phyloP scores from a whole-genome alignment of 352 stramenopile species.

The Phytophthora aleatoria region DNA sequence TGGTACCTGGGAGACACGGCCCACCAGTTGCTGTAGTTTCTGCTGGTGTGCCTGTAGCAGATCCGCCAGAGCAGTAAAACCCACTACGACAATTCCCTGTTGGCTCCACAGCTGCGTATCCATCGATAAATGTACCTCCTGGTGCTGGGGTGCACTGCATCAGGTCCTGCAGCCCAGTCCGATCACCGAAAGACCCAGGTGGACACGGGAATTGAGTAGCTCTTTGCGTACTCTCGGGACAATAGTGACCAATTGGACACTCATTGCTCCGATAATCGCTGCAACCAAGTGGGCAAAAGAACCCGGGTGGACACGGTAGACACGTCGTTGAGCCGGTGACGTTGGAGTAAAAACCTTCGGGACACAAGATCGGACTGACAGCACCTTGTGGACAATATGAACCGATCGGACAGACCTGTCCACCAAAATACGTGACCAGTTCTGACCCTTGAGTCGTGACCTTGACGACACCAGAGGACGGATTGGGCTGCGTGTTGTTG shows the following conservation, averaged over 20 bases:
- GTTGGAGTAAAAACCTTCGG: slow-evolving; percentile 51
- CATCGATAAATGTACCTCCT: slow-evolving; percentile 68
- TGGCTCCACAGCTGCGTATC: slow-evolving; percentile 49
- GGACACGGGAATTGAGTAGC: slow-evolving; percentile 72
- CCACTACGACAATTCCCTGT: slow-evolving; percentile 72
- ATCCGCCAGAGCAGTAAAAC: slow-evolving; percentile 83
- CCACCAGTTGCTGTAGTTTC: slow-evolving; percentile 48
- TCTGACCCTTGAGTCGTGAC: slow-evolving; percentile 11
- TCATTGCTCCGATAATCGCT: slow-evolving; percentile 44
- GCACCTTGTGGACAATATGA: slow-evolving; percentile 58
- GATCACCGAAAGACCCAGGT: slow-evolving; percentile 77
- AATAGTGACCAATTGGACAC: slow-evolving; percentile 88
- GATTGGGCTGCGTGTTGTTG: slow-evolving; percentile 48
- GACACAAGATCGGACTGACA: slow-evolving; percentile 33
- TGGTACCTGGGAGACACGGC: slow-evolving; percentile 82
- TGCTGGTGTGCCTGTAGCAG: slow-evolving; percentile 54
- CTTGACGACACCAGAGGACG: slow-evolving; percentile 37
- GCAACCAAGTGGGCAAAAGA: slow-evolving; percentile 56
- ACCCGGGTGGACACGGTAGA: slow-evolving; percentile 42
- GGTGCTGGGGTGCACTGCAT: slow-evolving; percentile 70
- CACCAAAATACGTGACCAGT: slow-evolving; percentile 26
- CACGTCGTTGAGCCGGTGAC: slow-evolving; percentile 33
- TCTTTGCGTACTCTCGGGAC: slow-evolving; percentile 61
- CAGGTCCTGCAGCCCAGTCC: slow-evolving; percentile 42
- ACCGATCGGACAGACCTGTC: slow-evolving; percentile 50